Percentiles rank a stretch among this genome's conserved stretches.
Conservation (phyloP, 2,329 filamentous ascomycete genomes). For the Fusarium secorum region DNA sequence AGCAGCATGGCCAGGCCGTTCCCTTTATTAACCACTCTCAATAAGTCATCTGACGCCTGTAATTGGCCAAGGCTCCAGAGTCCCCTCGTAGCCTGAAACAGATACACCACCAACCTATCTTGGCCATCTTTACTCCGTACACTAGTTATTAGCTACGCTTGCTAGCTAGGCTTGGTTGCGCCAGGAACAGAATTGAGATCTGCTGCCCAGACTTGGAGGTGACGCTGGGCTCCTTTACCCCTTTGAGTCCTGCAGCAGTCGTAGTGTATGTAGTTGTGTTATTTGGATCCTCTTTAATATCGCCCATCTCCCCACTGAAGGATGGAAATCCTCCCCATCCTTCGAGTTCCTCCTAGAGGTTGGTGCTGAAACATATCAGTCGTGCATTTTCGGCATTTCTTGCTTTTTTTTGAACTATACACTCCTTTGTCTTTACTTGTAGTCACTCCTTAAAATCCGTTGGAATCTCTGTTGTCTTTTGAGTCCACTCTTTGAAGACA, state of each 20-base stretch:
- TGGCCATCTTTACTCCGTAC: not conserved
- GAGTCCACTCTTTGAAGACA: slow-evolving; percentile 22
- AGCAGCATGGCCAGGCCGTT: slow-evolving; percentile 7
- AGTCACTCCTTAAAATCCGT: slow-evolving; percentile 26
- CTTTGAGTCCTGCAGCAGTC: not conserved
- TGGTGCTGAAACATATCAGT: slow-evolving; percentile 29
- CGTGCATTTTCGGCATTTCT: slow-evolving; percentile 15
- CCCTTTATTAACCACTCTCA: slow-evolving; percentile 1
- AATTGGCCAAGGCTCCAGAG: slow-evolving; percentile 11
- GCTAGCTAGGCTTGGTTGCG: not conserved
- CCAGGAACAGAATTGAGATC: slow-evolving; percentile 35
- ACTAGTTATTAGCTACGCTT: not conserved
- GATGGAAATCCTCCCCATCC: not conserved
- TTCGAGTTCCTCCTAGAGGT: slow-evolving; percentile 29
- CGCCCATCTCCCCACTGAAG: slow-evolving; percentile 7
- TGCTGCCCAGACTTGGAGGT: slow-evolving; percentile 15
- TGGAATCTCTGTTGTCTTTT: slow-evolving; percentile 21
- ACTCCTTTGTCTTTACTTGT: slow-evolving; percentile 36
- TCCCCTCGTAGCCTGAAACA: slow-evolving; percentile 30
- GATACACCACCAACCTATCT: slow-evolving; percentile 15
- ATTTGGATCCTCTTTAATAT: slow-evolving; percentile 28
- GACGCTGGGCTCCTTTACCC: slow-evolving; percentile 19
- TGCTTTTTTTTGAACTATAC: slow-evolving; percentile 22
- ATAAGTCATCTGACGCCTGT: slow-evolving; percentile 17
- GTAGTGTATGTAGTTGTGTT: not conserved